phyloP scores from a whole-genome alignment of 805 yeast species.

The Starmerella bacillaris region DNA sequence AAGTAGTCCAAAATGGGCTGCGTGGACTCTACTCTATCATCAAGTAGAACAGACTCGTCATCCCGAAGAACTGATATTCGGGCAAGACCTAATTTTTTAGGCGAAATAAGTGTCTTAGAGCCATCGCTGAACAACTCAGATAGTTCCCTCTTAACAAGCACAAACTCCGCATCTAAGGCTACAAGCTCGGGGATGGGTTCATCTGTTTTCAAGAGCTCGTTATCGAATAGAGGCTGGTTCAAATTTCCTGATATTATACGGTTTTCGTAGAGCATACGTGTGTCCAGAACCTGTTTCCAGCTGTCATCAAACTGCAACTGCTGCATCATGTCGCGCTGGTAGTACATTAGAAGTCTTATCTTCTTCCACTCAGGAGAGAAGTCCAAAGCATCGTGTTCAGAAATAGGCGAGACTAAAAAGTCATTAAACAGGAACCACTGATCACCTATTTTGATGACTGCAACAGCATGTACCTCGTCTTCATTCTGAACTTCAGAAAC shows the following conservation, averaged over 20 bases:
- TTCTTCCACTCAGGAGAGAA: constrained; percentile 63
- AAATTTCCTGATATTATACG: constrained; percentile 53
- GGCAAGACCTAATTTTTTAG: constrained; percentile 63
- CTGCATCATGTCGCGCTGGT: constrained; percentile 1
- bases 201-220: constrained; percentile 48
- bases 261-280: constrained; percentile 51
- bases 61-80: constrained; percentile 65
- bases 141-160: constrained; percentile 57
- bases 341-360: constrained; percentile 27
- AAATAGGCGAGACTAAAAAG: constrained; percentile 61
- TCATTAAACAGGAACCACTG: constrained; percentile 80
- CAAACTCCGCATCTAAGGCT: constrained; percentile 96
- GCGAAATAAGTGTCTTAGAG: constrained; percentile 45
- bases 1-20: constrained; percentile 59
- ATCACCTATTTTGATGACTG: constrained; percentile 19
- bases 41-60: constrained; percentile 37
- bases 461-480: constrained; percentile 23
- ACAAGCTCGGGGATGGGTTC: constrained; percentile 58
- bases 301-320: constrained; percentile 27
- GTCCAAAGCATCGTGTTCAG: constrained; percentile 62
- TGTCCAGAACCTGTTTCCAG: constrained; percentile 39
- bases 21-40: constrained; percentile 70
- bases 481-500: constrained; percentile 22
- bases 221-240: constrained; percentile 33
- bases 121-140: constrained; percentile 66